A percentile compares a stretch with the other conserved stretches of the same genome.
phyloP scores from a whole-genome alignment of 2,329 filamentous ascomycete species.

The Fonsecaea erecta region DNA sequence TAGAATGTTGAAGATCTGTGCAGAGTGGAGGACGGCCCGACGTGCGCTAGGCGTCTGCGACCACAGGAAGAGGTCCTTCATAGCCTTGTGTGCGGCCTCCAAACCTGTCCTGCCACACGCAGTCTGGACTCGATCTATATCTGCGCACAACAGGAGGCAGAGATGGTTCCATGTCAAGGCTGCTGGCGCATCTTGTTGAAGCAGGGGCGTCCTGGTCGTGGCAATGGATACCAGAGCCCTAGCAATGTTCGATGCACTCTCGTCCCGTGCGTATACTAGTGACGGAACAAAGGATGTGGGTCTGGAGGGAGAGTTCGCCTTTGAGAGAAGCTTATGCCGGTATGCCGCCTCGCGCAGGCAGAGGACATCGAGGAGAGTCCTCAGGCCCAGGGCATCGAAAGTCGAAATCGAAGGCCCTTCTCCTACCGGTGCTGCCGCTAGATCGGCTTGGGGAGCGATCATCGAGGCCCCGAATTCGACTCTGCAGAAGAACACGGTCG shows the following conservation, averaged over 20 bases:
- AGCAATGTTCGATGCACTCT: conserved; percentile 8
- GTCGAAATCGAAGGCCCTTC: background rate
- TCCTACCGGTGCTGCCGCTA: background rate
- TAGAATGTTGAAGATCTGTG: conserved; percentile 57
- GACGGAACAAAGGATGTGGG: background rate
- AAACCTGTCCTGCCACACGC: conserved; percentile 13
- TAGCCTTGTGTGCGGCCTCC: conserved; percentile 38
- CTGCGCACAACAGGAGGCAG: conserved; percentile 8
- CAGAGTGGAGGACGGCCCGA: conserved; percentile 56
- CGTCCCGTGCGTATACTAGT: background rate
- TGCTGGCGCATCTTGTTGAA: conserved; percentile 2
- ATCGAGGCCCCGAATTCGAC: background rate
- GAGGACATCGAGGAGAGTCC: background rate
- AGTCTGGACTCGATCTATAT: conserved; percentile 15
- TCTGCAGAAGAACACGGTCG: background rate
- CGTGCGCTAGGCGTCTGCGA: conserved; percentile 55
- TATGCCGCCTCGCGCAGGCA: background rate
- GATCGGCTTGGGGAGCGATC: background rate
- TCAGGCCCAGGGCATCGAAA: background rate
- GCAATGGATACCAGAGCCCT: background rate
- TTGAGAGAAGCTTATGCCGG: background rate
- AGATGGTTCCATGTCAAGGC: conserved; percentile 15
- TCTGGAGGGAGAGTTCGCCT: too few relatives aligned
- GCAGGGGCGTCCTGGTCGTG: background rate
- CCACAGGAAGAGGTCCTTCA: conserved; percentile 57